Evolutionary conservation across 2,329 filamentous ascomycete species (phyloP), one percentile per base, ranked within the genome.

Genomic region (Ophiobolus disseminans): DNA sequence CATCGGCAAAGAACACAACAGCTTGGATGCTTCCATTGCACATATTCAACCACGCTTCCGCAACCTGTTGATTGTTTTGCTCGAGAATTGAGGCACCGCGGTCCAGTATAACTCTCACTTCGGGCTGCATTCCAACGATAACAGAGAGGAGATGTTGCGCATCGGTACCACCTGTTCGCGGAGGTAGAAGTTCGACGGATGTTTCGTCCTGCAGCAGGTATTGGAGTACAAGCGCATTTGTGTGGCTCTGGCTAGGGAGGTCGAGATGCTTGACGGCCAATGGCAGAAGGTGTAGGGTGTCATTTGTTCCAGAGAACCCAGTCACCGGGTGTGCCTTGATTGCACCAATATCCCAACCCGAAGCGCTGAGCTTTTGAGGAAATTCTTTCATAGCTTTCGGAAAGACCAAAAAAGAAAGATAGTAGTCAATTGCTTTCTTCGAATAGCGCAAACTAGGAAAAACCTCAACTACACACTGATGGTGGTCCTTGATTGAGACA

Each of bases 231-330:
- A 84, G 62, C 0, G 87, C 86, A 57, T 89, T 89, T 0, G 87
- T 91, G 40, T 87, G 83, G 1, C 72, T 70, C 26, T 87, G 82
- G 0, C 72, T 65, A 0, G 67, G 55, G 0, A 85, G 73, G 26
- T 88, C 82, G 0, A 80, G 68, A 26, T 88, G 83, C 1, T 70
- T 54, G 0, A 89, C 76, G 0, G 58, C 72, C 0, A 86, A 55
- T 0, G 87, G 86, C 0, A 90, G 73, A 0, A 86, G 61, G n/a
- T 77, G 73, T 9, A 77, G 69, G 0, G 81, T 83, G 55, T 90
- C 87, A 19, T 85, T 86, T 0, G 87, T 91, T 0, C 87, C 87
- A 45, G 85, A 88, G 60, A 91, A 91, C 0, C 87, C 88, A 0
- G 83, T 86, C 0, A 80, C 85, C 0, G 79, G 75, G 16, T 82